Percentiles rank a stretch among this genome's conserved stretches.
phyloP scores from a whole-genome alignment of 768 basidiomycete genomes.

The Clavaria fumosa region DNA sequence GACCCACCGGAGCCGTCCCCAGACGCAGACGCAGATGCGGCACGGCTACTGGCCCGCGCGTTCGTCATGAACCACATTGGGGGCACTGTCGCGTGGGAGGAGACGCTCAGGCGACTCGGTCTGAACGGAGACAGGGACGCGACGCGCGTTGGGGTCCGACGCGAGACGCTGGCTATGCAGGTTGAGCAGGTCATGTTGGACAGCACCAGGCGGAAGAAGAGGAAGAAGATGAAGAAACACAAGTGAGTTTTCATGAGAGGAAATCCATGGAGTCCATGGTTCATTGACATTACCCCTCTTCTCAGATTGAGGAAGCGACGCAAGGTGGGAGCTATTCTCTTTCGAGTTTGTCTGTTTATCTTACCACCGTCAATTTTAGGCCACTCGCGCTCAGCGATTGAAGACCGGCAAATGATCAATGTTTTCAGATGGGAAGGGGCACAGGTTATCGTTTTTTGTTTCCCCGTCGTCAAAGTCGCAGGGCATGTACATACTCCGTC shows the following conservation, averaged over 20 bases:
- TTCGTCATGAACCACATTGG: constrained; percentile 54
- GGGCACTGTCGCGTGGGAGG: constrained; percentile 52
- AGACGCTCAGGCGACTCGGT: constrained; percentile 47
- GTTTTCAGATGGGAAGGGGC: no score
- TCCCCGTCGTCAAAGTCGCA: no score
- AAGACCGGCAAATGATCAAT: constrained; percentile 22
- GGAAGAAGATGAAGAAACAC: constrained; percentile 96
- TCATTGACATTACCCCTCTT: constrained; percentile 6
- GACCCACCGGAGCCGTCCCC: constrained; percentile 34
- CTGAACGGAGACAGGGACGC: constrained; percentile 35
- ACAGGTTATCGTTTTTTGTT: no score
- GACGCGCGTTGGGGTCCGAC: constrained; percentile 33
- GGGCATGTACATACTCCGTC: no score
- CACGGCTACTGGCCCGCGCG: constrained; percentile 63
- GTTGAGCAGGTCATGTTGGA: constrained; percentile 59
- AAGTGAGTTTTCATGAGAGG: constrained; percentile 55
- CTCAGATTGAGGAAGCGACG: constrained; percentile 77
- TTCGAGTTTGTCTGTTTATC: neutral
- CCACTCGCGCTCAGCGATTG: constrained; percentile 27
- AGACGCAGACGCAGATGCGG: constrained; percentile 68
- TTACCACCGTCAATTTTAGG: constrained; percentile 19
- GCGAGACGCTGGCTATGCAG: constrained; percentile 39
- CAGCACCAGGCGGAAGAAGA: constrained; percentile 69
- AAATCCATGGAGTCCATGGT: constrained; percentile 3
- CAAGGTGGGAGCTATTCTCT: constrained; percentile 39